Evolutionary conservation across 805 yeast species (phyloP).

Genomic region (Candida easanensis): DNA sequence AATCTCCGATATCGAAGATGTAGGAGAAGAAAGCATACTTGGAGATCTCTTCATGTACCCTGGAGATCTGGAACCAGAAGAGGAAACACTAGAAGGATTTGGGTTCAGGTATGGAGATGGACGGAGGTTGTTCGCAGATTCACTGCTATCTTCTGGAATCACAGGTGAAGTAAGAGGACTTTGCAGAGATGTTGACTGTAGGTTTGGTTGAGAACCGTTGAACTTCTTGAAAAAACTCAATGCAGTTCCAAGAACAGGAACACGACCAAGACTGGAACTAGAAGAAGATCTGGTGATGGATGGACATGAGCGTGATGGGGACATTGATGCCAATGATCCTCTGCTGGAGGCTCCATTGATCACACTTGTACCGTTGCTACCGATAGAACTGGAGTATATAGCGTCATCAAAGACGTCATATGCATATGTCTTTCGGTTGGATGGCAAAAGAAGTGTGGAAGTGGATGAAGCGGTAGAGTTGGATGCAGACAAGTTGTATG

Average conservation of each 20-base stretch:
- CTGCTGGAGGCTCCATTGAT: neutral
- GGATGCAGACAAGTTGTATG: conserved; percentile 2
- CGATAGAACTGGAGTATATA: conserved; percentile 36
- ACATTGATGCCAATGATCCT: conserved; percentile 3
- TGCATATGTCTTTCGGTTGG: conserved; percentile 45
- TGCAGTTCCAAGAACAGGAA: conserved; percentile 24
- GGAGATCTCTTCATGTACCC: conserved; percentile 12
- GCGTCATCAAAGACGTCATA: conserved; percentile 69
- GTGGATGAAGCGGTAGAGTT: conserved; percentile 10
- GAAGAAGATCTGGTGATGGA: conserved; percentile 19
- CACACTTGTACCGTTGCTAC: conserved; percentile 1
- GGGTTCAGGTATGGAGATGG: conserved; percentile 12
- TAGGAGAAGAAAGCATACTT: conserved; percentile 15
- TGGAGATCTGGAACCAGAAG: conserved; percentile 12
- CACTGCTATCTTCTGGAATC: conserved; percentile 7
- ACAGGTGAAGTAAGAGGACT: conserved; percentile 8
- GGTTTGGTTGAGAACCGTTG: conserved; percentile 11
- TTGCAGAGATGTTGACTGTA: conserved; percentile 7
- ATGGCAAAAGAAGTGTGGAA: conserved; percentile 15
- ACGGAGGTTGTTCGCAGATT: conserved; percentile 1
- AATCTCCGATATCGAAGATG: conserved; percentile 22
- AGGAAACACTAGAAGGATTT: conserved; percentile 9
- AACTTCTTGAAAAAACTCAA: conserved; percentile 25
- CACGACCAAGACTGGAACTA: conserved; percentile 18
- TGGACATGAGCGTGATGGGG: conserved; percentile 11